Base-by-base conservation (phyloP, 352 stramenopile species). In the Globisporangium splendens region DNA sequence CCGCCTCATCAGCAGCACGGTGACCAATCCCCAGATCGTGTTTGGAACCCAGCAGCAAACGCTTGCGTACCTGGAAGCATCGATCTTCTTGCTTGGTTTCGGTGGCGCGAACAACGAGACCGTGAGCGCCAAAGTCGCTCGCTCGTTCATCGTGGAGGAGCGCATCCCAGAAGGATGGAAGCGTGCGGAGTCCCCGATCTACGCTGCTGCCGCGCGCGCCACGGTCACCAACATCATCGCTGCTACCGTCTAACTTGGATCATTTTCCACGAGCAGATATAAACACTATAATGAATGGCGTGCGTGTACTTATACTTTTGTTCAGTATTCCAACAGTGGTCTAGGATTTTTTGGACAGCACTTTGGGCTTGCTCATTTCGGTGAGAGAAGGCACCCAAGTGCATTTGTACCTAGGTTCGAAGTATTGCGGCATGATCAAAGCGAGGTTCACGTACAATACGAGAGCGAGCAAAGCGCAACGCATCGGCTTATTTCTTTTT, bases 121-220 rank as follows among this genome's bases (percentile, higher is more conserved):
- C n/a, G 76, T 89, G 39, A 77, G 70, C 3, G 69, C 76, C 11
- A 65, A 63, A 6, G 47, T 73, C 46, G 75, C 73, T 12, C 62
- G 57, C 18, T 68, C 65, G 24, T 86, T 88, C 56, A 50, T 89
- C 28, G 51, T 75, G 22, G 28, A 83, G 2, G 79, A 89, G 59
- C 65, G 67, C 21, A 73, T 88, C 42, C 77, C 77, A 2, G 56
- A 69, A 14, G 62, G 72, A 55, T 89, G 79, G 35, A 49, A 54
- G 28, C 66, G 62, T 21, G 65, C 77, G 4, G 54, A 64, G 20
- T 62, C 56, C 28, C 56, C 69, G 8, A 69, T 89, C 44, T 75
- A 70, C 44, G 58, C 62, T 8, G 28, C 55, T 22, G 46, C 54
- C 7, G 59, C 62, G 48, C 56, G 83, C 18, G 75, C 63, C 47